A percentile compares a stretch with the other conserved stretches of the same genome.
phyloP scores from a whole-genome alignment of 106 monocot genomes.

The Allium cepa region DNA sequence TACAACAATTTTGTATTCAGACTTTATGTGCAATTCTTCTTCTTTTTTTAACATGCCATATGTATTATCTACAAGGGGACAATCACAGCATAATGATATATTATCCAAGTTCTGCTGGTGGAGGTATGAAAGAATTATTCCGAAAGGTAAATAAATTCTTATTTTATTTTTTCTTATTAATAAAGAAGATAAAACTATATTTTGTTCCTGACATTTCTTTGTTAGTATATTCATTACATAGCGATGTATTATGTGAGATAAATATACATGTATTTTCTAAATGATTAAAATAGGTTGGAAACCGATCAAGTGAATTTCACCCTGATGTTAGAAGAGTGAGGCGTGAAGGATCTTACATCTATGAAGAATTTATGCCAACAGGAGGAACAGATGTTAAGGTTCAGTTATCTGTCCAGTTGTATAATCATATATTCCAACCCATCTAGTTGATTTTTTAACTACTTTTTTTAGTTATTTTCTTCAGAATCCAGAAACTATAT shows the following conservation, averaged over 20 bases:
- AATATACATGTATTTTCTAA: no score
- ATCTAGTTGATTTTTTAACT: no score
- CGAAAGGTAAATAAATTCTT: slow-evolving; percentile 52
- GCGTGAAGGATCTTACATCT: slow-evolving; percentile 95
- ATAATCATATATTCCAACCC: no score
- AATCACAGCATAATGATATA: slow-evolving; percentile 99
- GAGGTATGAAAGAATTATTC: slow-evolving; percentile 98
- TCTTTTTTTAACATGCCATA: background rate
- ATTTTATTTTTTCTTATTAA: background rate
- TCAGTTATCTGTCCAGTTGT: background rate
- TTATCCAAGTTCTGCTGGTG: slow-evolving; percentile 97
- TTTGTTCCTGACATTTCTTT: no score
- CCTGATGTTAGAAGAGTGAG: slow-evolving; percentile 93
- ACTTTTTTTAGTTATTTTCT: no score
- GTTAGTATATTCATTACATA: no score
- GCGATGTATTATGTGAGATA: no score
- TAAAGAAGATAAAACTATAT: background rate
- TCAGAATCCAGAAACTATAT: no score
- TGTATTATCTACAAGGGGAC: slow-evolving; percentile 55
- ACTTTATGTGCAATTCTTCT: no score
- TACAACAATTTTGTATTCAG: no score
- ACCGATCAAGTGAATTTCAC: slow-evolving; percentile 97
- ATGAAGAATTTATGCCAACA: slow-evolving; percentile 99
- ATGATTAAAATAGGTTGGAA: slow-evolving; percentile 53
- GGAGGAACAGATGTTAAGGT: slow-evolving; percentile 99